Evolutionary conservation across 176 grass and related monocot species (phyloP), one percentile per base, ranked within the genome.

Genomic region (Bromus sterilis): DNA sequence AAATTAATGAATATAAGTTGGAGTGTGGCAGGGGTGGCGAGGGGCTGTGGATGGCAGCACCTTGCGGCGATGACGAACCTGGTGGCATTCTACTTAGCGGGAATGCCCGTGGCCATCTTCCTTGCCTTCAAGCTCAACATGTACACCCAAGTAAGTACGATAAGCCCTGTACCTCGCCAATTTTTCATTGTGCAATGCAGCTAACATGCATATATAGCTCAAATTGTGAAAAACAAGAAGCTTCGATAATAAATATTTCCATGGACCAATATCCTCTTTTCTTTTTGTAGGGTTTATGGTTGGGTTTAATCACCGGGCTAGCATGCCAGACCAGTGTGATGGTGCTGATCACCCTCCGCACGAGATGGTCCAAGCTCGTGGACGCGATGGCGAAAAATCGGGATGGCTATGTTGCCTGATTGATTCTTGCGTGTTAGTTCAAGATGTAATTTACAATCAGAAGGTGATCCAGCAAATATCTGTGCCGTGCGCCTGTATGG

Each of bases 11-110:
- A 42, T 25, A 36, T 25, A 41, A 41, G n/a, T n/a, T 41, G 12
- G 53, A 4, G n/a, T 13, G 36, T 20, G 53, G 21, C 62, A 93
- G 96, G 96, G 14, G 92, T 95, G 3, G 24, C 96, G 0, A 91
- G 96, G 80, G 96, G 96, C 13, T 99, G 96, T 69, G 96, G 96
- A 0, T 99, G 93, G 96, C 96, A 99, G 71, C 96, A 95, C 80
- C 79, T 93, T 8, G 90, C 88, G 5, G 93, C 93, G 14, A 60
- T 76, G 61, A 95, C 93, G 21, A 95, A 99, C 85, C 90, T 99
- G 28, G 90, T 99, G 35, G 93, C 96, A 3, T 99, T 95, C 80
- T 99, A 99, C 73, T 43, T 84, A 41, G 64, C 95, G 7, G 96
- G 93, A 56, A 93, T 95, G 96, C 89, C 90, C 63, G 70, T 91